Conservation (phyloP, 2,329 filamentous ascomycete genomes). For the Neonectria punicea region DNA sequence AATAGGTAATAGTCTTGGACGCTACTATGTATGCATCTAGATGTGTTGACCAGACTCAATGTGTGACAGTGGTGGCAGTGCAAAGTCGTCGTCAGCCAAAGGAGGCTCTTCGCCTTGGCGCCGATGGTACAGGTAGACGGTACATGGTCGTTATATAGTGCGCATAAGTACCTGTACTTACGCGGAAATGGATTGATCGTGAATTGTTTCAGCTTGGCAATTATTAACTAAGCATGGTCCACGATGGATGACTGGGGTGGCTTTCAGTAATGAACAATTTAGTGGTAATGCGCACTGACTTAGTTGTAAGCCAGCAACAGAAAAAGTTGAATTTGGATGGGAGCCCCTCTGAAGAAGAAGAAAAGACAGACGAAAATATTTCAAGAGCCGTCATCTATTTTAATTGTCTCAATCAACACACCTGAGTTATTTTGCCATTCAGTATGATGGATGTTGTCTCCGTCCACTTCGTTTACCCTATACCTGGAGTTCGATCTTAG, state of each 20-base stretch:
- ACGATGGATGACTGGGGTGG: too few relatives aligned
- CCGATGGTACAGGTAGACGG: not conserved
- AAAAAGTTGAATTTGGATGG: too few relatives aligned
- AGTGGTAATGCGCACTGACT: not conserved
- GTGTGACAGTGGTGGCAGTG: conserved; percentile 17
- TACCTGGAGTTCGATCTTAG: not conserved
- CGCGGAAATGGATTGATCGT: not conserved
- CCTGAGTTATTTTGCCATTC: not conserved
- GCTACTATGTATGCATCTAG: not conserved
- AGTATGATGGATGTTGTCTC: not conserved
- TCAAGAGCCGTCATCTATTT: not conserved
- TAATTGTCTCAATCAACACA: not conserved
- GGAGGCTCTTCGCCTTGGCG: conserved; percentile 7
- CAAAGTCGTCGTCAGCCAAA: conserved; percentile 14
- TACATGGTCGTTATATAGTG: not conserved
- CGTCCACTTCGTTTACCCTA: not conserved
- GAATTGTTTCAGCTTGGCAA: not conserved
- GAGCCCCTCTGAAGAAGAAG: too few relatives aligned
- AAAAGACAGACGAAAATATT: too few relatives aligned
- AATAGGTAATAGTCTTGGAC: too few relatives aligned
- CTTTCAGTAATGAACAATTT: too few relatives aligned
- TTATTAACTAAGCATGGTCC: not conserved
- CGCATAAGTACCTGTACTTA: not conserved
- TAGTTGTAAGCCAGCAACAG: not conserved
- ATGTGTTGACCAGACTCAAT: not conserved